phyloP scores from a whole-genome alignment of 2,329 filamentous ascomycete genomes.

The Fusarium sp. region DNA sequence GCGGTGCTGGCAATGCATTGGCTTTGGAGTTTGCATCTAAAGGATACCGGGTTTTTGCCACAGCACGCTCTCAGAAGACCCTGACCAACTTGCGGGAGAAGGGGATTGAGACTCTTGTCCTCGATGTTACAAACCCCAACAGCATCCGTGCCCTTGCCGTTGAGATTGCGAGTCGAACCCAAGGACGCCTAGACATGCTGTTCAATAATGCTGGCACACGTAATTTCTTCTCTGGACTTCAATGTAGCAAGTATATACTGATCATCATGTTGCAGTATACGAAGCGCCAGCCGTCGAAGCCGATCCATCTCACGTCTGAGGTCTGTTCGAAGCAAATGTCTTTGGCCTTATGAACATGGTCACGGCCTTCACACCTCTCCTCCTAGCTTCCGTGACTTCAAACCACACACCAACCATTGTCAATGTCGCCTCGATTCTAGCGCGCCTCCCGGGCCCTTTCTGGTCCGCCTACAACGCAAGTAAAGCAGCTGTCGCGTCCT shows the following conservation, averaged over 20 bases:
- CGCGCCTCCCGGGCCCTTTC: neutral
- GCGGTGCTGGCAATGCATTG: constrained; percentile 12
- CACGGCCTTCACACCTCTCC: constrained; percentile 2
- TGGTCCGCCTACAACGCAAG: constrained; percentile 19
- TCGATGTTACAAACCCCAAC: constrained; percentile 10
- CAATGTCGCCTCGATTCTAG: constrained; percentile 13
- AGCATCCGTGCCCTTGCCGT: neutral
- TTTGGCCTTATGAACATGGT: constrained; percentile 24
- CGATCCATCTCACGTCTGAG: constrained; percentile 5
- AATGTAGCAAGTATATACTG: too few relatives aligned
- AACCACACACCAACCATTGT: constrained; percentile 2
- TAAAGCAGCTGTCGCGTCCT: constrained; percentile 15
- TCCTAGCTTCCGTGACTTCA: neutral
- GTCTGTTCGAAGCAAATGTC: constrained; percentile 13
- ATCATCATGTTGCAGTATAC: constrained; percentile 5
- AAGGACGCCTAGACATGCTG: constrained; percentile 7
- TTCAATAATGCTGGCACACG: constrained; percentile 21
- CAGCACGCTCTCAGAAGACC: constrained; percentile 9
- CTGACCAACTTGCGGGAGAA: constrained; percentile 1
- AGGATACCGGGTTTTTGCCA: constrained; percentile 23
- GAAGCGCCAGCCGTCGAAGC: constrained; percentile 22
- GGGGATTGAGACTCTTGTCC: constrained; percentile 10
- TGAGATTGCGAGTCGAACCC: neutral
- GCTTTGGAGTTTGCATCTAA: constrained; percentile 8
- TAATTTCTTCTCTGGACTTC: neutral